These are phyloP conservation scores for Bassia scoparia DNA, from an alignment of 148 eudicot genomes.

Conservation along the genomic window DNA sequence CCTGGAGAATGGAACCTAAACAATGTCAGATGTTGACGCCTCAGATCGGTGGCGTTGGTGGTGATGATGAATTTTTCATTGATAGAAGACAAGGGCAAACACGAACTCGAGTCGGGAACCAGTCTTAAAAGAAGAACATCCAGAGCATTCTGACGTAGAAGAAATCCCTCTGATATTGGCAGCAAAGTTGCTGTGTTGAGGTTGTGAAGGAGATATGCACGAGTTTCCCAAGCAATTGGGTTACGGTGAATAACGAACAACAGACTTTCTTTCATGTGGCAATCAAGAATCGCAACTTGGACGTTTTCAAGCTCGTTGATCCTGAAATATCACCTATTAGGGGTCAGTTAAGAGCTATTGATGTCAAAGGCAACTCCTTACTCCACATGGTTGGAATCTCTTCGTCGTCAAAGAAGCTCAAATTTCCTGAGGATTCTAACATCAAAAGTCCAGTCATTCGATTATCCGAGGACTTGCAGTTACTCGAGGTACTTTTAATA, in stretches of 20 bases:
- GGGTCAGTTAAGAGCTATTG: neutral
- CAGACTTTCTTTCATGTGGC: slow-evolving; percentile 6
- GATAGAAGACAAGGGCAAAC: no score
- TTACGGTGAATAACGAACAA: neutral
- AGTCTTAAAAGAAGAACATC: no score
- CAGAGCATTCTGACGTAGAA: neutral
- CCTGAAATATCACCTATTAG: neutral
- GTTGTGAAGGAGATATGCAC: neutral
- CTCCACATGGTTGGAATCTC: slow-evolving; percentile 9
- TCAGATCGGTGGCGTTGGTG: no score
- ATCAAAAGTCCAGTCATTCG: slow-evolving; percentile 8
- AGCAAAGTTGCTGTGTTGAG: slow-evolving; percentile 6
- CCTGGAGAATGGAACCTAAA: no score
- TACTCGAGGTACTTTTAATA: neutral
- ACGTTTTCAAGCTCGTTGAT: neutral
- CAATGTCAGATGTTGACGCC: no score
- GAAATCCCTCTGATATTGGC: neutral
- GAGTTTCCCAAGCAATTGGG: neutral
- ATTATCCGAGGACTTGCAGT: neutral
- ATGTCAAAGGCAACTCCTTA: slow-evolving; percentile 5
- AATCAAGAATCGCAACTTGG: neutral
- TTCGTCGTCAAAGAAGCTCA: no score
- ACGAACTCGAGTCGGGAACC: no score
- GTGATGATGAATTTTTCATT: no score
- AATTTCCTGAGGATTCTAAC: neutral